Base-by-base conservation (phyloP, 2,329 filamentous ascomycete genomes). In the Chrysoporthe puriensis region DNA sequence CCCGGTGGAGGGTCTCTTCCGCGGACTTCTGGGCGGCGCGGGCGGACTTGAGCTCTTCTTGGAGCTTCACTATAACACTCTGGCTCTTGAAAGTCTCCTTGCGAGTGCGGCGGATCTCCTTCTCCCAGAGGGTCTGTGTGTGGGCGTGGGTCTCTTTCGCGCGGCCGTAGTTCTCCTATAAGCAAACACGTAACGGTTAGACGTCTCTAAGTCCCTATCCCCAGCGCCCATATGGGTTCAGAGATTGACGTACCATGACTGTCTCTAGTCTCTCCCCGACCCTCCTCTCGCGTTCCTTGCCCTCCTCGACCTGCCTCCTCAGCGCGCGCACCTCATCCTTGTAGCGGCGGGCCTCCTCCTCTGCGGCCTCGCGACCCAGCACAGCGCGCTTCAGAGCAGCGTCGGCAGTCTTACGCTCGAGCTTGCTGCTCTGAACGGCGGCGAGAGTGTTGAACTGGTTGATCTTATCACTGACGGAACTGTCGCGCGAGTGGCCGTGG, bases 21-120 rank as follows among this genome's bases (percentile, higher is more conserved):
- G 82, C 79, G 8, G 84, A 80, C 71, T 86, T 88, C 62, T 84
- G 78, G n/a, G 81, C 79, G 36, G 79, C 79, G 57, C 88, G 85
- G 63, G 86, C 81, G 0, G 86, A 80, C 75, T 92, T 92, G 71
- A 92, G 83, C 73, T 93, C 90, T 73, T 92, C 90, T 75, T 92
- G 90, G n/a, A 90, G 76, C 75, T 91, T 91, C 73, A 92, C 86
- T 43, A 90, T 84, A 13, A 81, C 78, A 2, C 90, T 91, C 72
- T 91, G 89, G n/a, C 87, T 85, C 75, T 92, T 92, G 83, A 92
- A 92, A 2, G 88, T 88, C 73, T 93, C 91, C 73, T 93, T 93
- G 62, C 89, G 83, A 11, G 87, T 85, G 66, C 88, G 84, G 65
- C 90, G 85, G 56, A 92, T 88, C 76, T 93, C 90, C 76, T 92